Conservation (phyloP, 108 stramenopile species). For the Aurantiochytrium sp. region DNA sequence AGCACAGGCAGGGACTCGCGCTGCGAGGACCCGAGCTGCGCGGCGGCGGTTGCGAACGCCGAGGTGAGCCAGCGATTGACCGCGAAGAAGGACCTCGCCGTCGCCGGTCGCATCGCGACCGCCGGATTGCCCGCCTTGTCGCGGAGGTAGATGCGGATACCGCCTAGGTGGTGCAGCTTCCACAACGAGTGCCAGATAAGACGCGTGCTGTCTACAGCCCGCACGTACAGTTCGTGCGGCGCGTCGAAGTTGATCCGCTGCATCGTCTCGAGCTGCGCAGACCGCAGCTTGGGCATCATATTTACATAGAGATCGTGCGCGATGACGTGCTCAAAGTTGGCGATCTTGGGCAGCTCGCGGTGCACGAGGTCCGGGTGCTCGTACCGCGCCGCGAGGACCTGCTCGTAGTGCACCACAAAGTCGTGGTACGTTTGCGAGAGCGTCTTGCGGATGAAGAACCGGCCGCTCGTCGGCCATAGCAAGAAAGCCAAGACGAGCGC, state of each 20-base stretch:
- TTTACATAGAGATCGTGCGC: constrained; percentile 17
- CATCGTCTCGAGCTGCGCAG: not conserved
- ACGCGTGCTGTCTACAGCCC: not conserved
- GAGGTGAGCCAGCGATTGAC: constrained; percentile 5
- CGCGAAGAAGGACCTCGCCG: not conserved
- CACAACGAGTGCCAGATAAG: constrained; percentile 7
- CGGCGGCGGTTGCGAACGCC: not conserved
- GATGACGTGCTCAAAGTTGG: not conserved
- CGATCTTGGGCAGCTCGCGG: not conserved
- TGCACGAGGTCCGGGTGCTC: not conserved
- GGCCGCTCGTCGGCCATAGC: not conserved
- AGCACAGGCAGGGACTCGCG: not conserved
- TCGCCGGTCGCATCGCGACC: not conserved
- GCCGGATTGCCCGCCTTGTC: not conserved
- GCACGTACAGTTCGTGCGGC: not conserved
- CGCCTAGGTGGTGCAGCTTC: constrained; percentile 18
- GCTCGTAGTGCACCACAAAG: constrained; percentile 2
- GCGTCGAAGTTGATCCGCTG: constrained; percentile 12
- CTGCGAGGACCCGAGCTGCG: not conserved
- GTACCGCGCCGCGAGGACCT: not conserved
- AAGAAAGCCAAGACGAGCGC: not conserved
- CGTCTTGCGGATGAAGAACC: not conserved
- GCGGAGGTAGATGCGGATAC: not conserved
- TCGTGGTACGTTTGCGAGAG: not conserved
- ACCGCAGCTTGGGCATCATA: constrained; percentile 4